Base-by-base conservation (phyloP, 306 rosid species). In the Oemleria cerasiformis region DNA sequence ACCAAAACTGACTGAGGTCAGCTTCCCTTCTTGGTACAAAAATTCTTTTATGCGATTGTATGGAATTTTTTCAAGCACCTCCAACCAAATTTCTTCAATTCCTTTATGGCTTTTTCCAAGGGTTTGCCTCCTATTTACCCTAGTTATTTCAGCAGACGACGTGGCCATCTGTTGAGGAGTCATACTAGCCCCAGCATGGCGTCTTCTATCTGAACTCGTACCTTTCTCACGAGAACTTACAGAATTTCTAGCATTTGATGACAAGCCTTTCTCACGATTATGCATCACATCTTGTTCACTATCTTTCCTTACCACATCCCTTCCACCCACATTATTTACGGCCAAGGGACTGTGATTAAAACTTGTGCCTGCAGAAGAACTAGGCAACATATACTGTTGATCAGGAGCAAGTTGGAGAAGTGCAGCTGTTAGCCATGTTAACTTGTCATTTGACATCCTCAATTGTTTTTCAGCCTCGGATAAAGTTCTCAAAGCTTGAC, bases 381-480 rank as follows among this genome's bases (percentile, higher is more conserved):
- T 85, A 65, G 96, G 96, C 84, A 95, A 65, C 89, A 92, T 82
- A 76, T 89, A 95, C 82, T 95, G 97, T 80, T 86, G 96, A 75
- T 95, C 99, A 42, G 97, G 99, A 70, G 97, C 99, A 78, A 95
- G 96, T 84, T 95, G 99, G 81, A 95, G 96, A 79, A 95, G 84
- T 3, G 99, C 96, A 78, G 97, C 97, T 42, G 99, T 95, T 67
- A 95, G 78, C 99, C 99, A 95, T 38, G 99, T 95, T 63, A 89
- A 76, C 81, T 89, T 91, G 82, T 95, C 99, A 80, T 89, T 95
- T 56, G 99, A 91, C 88, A 79, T 88, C 82, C 99, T 85, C 78
- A 95, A 76, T 78, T 95, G 99, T 81, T 95, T 95, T 80, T 95
- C 99, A 68, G 97, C 96, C 82, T 95, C 99, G 0, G 99, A 95